Evolutionary conservation across 306 rosid genomes (phyloP), one percentile per base, ranked within the genome.

Genomic region (Dalbergia oliveri): DNA sequence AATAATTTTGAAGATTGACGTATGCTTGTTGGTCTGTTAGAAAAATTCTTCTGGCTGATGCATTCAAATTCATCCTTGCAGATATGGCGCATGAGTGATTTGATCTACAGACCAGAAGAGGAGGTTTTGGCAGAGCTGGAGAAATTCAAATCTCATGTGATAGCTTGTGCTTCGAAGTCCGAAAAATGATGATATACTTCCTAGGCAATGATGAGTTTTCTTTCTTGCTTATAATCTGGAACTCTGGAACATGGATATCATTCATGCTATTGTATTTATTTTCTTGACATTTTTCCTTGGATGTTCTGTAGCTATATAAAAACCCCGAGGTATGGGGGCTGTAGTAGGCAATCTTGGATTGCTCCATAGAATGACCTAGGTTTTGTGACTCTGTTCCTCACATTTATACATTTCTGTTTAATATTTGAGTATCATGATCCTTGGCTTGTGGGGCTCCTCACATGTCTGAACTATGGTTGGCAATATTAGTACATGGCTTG

Each of bases 31-130:
- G 23, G 50, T 8, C 3, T 51, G 19, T 43, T 70, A 14, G 0
- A 62, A 11, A 10, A 11, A 49, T 65, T 39, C 9, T 77, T 64
- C 61, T 64, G 18, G 78, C 44, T 78, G 78, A 74, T 73, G 45
- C 33, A 21, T 47, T 79, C 12, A 39, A 62, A 79, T 45, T 69
- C 56, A 45, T 82, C 33, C 43, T 15, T 86, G 88, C 91, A 96
- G 99, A 96, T 96, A 84, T 96, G 99, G 99, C 97, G 99, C 78
- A 91, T 96, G 98, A 96, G 97, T 72, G 99, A 96, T 72, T 83
- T 96, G 86, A 88, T 96, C 61, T 96, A 96, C 89, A 77, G 99
- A 83, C 98, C 99, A 0, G 99, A 96, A 78, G 97, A 96, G 3
- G 99, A 91, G 87, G 99, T 96, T 84, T 78, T 96, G 81, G 93